Percentiles rank a stretch among this genome's conserved stretches.
These are phyloP conservation scores for Rhizophagus prolifer DNA, from an alignment of 192 early-diverging fungal species.

Conservation along the genomic window DNA sequence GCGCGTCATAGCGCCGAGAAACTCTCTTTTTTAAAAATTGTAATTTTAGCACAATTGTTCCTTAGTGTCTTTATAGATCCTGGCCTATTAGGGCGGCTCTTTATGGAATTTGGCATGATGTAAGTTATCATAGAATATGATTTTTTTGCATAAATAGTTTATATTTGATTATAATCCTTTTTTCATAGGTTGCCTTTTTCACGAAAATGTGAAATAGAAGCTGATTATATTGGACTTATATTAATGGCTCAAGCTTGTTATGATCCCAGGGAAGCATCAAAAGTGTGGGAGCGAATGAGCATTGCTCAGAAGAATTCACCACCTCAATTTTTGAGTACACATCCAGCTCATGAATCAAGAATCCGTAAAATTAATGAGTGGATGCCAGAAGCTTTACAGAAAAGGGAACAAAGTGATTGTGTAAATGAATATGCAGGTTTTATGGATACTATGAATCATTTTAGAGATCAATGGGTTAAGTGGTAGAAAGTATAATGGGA, in stretches of 20 bases:
- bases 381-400: slow-evolving; percentile 61
- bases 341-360: slow-evolving; percentile 73
- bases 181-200: slow-evolving; percentile 70
- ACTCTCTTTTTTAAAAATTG: slow-evolving; percentile 69
- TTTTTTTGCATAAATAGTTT: not conserved
- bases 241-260: slow-evolving; percentile 94
- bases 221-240: slow-evolving; percentile 85
- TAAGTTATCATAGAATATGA: slow-evolving; percentile 5
- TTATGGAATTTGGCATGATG: slow-evolving; percentile 72
- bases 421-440: slow-evolving; percentile 13
- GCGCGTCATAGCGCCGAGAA: slow-evolving; percentile 92
- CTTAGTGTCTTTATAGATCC: slow-evolving; percentile 72
- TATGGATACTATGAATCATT: not conserved
- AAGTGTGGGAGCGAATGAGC: slow-evolving; percentile 84
- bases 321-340: slow-evolving; percentile 79
- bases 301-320: slow-evolving; percentile 34
- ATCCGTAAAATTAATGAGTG: slow-evolving; percentile 62
- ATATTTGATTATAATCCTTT: not conserved
- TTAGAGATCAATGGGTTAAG: slow-evolving; percentile 8
- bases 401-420: slow-evolving; percentile 54
- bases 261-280: slow-evolving; percentile 75
- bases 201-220: slow-evolving; percentile 86
- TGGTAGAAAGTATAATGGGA: not conserved
- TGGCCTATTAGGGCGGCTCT: slow-evolving; percentile 55
- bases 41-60: slow-evolving; percentile 57